Base-by-base conservation (phyloP, 2,329 filamentous ascomycete species). In the Sclerotinia minor region DNA sequence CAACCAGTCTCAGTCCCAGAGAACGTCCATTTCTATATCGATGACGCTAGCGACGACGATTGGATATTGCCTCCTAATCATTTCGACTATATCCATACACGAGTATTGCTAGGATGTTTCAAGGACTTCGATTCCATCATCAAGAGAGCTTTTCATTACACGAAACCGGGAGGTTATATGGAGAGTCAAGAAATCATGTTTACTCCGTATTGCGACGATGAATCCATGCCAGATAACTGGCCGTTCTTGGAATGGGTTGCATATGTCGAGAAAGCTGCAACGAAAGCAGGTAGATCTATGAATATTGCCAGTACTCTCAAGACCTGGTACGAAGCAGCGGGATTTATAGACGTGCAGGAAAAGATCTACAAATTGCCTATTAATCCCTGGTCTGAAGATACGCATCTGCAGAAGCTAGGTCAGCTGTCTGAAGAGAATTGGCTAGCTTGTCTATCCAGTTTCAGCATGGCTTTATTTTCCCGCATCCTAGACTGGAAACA, bases 1-100 rank as follows among this genome's bases (percentile, higher is more conserved):
- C 89, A 91, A 74, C 87, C 88, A 2, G 79, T 79, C 5, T 81
- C 84, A 59, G 88, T 92, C 0, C 90, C 91, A 0, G 84, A 85
- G 24, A 94, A 94, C 70, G 88, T 92, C 19, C 85, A 87, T 70
- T 94, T 94, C 72, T 87, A 87, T 69, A 84, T 94, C 57, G 74
- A 76, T 57, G 75, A 76, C 69, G 73, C 72, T 11, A 68, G 60
- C n/a, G 74, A 76, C 52, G 70, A 73, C 81, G 79, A 79, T 49
- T 81, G 79, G 79, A 83, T 77, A 74, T 84, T 79, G 47, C 79
- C 81, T 6, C 73, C 79, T 0, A 72, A 79, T 55, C 79, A 81
- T 65, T 86, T 87, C 70, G 86, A 89, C 76, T 85, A 83, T 70
- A 81, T 90, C 54, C 87, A 89, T 74, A 80, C 83, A 1, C 83